These are phyloP conservation scores for Basipetospora chlamydospora DNA, from an alignment of 2,329 filamentous ascomycete species.

Conservation along the genomic window DNA sequence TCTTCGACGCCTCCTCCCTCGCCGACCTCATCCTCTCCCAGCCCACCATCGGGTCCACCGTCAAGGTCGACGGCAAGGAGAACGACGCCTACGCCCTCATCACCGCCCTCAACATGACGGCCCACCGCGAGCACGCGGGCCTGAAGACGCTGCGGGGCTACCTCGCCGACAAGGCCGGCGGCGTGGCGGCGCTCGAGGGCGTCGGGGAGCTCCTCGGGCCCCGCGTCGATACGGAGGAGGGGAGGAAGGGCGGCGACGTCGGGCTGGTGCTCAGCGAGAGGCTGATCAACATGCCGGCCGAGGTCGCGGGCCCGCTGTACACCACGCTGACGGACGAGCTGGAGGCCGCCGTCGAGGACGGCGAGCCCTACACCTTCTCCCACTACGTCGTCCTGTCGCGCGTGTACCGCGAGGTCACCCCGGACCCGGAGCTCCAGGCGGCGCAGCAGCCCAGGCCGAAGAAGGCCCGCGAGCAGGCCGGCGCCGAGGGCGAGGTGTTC, in stretches of 20 bases:
- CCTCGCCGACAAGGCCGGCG: constrained; percentile 40
- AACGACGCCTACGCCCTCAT: constrained; percentile 87
- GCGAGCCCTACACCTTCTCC: constrained; percentile 83
- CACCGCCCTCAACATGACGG: constrained; percentile 69
- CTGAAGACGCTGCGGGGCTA: constrained; percentile 61
- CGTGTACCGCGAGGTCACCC: constrained; percentile 70
- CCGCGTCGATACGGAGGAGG: too few species aligned
- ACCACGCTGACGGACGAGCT: constrained; percentile 88
- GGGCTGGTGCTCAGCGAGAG: constrained; percentile 85
- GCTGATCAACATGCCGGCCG: constrained; percentile 90
- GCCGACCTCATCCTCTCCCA: constrained; percentile 79
- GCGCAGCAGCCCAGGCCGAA: constrained; percentile 42
- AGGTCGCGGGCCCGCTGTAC: constrained; percentile 89
- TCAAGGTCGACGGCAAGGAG: constrained; percentile 93
- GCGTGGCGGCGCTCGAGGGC: constrained; percentile 16
- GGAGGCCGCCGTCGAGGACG: constrained; percentile 71
- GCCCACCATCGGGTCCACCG: constrained; percentile 76
- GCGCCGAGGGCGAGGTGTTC: constrained; percentile 46
- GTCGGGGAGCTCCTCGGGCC: neutral
- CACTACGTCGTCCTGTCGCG: constrained; percentile 89
- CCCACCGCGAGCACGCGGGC: constrained; percentile 61
- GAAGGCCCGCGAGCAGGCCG: constrained; percentile 37
- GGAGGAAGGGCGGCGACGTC: constrained; percentile 40
- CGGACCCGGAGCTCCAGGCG: constrained; percentile 23
- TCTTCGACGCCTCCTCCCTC: constrained; percentile 78